These are phyloP conservation scores for Penicillium brevicompactum DNA, from an alignment of 2,329 filamentous ascomycete species.

Conservation along the genomic window DNA sequence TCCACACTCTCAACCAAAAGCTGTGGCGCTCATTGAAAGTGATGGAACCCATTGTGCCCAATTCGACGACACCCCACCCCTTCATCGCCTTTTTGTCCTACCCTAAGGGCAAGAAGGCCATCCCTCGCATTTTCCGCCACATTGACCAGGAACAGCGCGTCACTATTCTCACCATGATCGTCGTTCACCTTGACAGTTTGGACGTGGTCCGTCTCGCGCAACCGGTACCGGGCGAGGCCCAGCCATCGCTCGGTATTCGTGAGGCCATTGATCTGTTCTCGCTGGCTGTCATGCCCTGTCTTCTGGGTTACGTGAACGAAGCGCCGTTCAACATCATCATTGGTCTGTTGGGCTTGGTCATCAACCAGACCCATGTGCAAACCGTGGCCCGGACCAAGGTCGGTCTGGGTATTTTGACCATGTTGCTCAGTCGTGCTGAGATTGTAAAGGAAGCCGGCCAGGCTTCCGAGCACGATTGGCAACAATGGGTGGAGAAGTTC, in stretches of 20 bases:
- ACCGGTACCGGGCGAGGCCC: conserved; percentile 70
- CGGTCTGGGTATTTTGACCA: conserved; percentile 85
- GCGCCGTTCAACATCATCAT: conserved; percentile 89
- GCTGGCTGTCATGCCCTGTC: conserved; percentile 81
- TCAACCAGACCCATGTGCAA: conserved; percentile 79
- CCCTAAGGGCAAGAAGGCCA: conserved; percentile 92
- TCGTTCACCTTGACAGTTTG: conserved; percentile 87
- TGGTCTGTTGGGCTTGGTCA: conserved; percentile 81
- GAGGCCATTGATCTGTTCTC: conserved; percentile 94
- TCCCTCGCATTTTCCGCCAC: conserved; percentile 92
- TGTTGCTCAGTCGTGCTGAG: conserved; percentile 91
- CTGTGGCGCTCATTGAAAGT: conserved; percentile 89
- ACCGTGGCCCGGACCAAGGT: conserved; percentile 84
- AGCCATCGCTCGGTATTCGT: conserved; percentile 74
- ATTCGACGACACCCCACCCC: conserved; percentile 72
- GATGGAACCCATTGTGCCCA: conserved; percentile 81
- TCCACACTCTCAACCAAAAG: conserved; percentile 71
- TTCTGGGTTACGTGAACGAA: conserved; percentile 89
- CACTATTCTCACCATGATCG: conserved; percentile 92
- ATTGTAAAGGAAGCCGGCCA: conserved; percentile 81
- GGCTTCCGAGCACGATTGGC: conserved; percentile 71
- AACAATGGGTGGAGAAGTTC: conserved; percentile 82
- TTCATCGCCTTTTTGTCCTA: conserved; percentile 97
- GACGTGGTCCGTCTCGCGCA: conserved; percentile 85
- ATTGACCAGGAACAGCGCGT: conserved; percentile 87